Evolutionary conservation across 2,329 filamentous ascomycete genomes (phyloP), one percentile per base, ranked within the genome.

Genomic region (Trichophyton benhamiae): DNA sequence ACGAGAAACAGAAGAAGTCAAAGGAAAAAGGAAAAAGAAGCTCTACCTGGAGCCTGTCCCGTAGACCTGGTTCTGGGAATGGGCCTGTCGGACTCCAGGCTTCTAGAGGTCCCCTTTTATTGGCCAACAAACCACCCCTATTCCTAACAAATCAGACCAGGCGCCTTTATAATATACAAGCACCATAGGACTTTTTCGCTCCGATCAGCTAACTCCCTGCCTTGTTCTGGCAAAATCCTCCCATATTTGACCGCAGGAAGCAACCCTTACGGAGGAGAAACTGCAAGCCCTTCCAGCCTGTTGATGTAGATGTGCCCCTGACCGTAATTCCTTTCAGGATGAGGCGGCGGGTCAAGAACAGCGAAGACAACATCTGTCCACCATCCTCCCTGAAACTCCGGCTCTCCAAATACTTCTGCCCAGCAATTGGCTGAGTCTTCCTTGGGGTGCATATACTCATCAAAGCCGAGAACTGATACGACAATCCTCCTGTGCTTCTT

Each of bases 391-490:
- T 70, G 65, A 62, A 84, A 85, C 72, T 87, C 83, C 0, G 64
- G 42, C 68, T 86, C 82, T 20, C 66, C 60, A 60, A 87, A 70
- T 36, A 86, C 82, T 68, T 83, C 79, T 52, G 75, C 68, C 76
- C 83, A 87, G 64, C 82, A 83, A 36, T 69, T 62, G 1, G 80
- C 83, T 17, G 87, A 79, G 63, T 83, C 81, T 44, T 72, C 70
- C 0, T 76, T 76, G 8, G 84, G 84, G 67, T 86, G 85, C 0
- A 67, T 67, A 67, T 84, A 86, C 0, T 80, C 83, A 3, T 84
- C 85, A 65, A 84, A 87, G 0, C 84, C 85, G 60, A 87, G 68
- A 0, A 85, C 84, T 0, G 84, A 84, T 0, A 87, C 74, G 1
- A 87, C 82, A 1, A 64, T 27, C 30, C 60, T 59, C 41, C 63